Conservation (phyloP, 2,329 filamentous ascomycete species). For the Didymosphaeria variabile region DNA sequence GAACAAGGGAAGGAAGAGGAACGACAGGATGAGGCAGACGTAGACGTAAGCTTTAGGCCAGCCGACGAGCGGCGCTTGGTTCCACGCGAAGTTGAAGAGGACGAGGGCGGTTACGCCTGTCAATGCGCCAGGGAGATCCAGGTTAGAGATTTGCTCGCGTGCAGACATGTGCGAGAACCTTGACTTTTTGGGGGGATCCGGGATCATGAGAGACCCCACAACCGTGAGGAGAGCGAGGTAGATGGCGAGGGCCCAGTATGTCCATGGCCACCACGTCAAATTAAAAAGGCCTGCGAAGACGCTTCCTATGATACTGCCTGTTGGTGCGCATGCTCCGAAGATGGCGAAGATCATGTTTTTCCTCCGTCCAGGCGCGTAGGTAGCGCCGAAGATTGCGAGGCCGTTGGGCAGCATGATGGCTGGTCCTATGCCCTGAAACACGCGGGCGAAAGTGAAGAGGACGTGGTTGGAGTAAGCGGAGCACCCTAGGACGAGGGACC, state of each 20-base stretch:
- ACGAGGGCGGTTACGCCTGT: slow-evolving; percentile 65
- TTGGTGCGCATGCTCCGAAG: slow-evolving; percentile 60
- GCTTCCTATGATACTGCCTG: slow-evolving; percentile 46
- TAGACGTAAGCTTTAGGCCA: slow-evolving; percentile 68
- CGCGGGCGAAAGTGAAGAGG: slow-evolving; percentile 50
- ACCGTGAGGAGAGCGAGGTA: slow-evolving; percentile 49
- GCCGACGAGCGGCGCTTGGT: slow-evolving; percentile 68
- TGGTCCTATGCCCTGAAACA: slow-evolving; percentile 63
- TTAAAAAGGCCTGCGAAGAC: slow-evolving; percentile 53
- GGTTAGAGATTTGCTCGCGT: slow-evolving; percentile 39
- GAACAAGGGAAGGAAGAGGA: slow-evolving; percentile 64
- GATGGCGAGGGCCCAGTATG: slow-evolving; percentile 58
- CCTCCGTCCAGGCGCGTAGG: slow-evolving; percentile 64
- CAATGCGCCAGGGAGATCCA: slow-evolving; percentile 57
- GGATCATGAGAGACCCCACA: slow-evolving; percentile 4
- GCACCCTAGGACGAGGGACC: slow-evolving; percentile 57
- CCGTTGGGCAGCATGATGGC: slow-evolving; percentile 71
- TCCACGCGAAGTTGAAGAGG: slow-evolving; percentile 74
- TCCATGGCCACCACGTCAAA: slow-evolving; percentile 63
- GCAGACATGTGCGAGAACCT: slow-evolving; percentile 1
- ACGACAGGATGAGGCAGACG: slow-evolving; percentile 65
- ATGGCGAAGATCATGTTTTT: slow-evolving; percentile 69
- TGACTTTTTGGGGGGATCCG: slow-evolving; percentile 10
- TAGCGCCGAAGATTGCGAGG: slow-evolving; percentile 67
- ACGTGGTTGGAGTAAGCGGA: slow-evolving; percentile 51